These are phyloP conservation scores for Corniculantispora saksenae DNA, from an alignment of 2,329 filamentous ascomycete species.

Conservation along the genomic window DNA sequence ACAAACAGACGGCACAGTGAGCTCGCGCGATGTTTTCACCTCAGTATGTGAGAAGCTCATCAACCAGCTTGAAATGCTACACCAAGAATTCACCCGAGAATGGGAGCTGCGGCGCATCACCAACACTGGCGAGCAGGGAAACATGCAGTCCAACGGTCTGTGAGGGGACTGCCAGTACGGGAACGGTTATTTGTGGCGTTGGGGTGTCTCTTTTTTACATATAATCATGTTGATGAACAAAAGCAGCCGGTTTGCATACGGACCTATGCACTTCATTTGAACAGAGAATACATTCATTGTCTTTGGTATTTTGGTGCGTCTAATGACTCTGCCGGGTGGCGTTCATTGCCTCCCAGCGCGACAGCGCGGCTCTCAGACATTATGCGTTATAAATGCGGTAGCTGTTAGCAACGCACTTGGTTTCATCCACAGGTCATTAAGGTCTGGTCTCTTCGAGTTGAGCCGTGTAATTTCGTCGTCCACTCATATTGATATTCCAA, in stretches of 20 bases:
- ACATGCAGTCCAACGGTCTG: constrained; percentile 40
- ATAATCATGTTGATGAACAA: constrained; percentile 14
- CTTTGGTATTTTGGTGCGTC: neutral
- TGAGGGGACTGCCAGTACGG: constrained; percentile 19
- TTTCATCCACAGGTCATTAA: constrained; percentile 4
- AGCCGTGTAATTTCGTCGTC: constrained; percentile 15
- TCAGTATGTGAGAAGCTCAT: constrained; percentile 81
- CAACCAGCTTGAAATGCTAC: constrained; percentile 74
- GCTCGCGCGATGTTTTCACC: constrained; percentile 85
- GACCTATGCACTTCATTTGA: neutral
- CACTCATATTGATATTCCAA: constrained; percentile 21
- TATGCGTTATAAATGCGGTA: neutral
- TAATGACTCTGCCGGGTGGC: neutral
- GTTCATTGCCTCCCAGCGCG: neutral
- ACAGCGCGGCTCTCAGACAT: neutral
- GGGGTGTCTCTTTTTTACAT: constrained; percentile 27
- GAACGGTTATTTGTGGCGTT: constrained; percentile 13
- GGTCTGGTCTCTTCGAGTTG: neutral
- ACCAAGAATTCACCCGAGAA: constrained; percentile 89
- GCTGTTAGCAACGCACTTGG: neutral
- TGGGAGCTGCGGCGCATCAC: constrained; percentile 87
- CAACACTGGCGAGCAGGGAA: constrained; percentile 60
- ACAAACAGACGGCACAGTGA: constrained; percentile 85
- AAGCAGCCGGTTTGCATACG: neutral
- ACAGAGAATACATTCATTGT: neutral